Evolutionary conservation across 2,329 filamentous ascomycete genomes (phyloP).

Genomic region (Hypocrella siamensis): DNA sequence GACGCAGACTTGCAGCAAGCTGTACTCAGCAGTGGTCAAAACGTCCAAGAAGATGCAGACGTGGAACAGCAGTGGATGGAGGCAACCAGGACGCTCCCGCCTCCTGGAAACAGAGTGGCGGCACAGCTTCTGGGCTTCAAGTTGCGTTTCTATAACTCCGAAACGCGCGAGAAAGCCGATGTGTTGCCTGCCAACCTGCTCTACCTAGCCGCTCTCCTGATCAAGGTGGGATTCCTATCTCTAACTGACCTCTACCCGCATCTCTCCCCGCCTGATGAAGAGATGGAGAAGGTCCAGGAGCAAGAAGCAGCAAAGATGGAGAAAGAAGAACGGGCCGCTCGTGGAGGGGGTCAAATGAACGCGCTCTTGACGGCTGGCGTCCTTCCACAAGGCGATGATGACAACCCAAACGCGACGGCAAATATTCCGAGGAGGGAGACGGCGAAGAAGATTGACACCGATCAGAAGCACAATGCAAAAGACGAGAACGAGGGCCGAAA

Average conservation of each 20-base stretch:
- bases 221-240: conserved; percentile 96
- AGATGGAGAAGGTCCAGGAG: conserved; percentile 61
- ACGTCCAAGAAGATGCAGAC: conserved; percentile 31
- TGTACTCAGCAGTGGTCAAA: conserved; percentile 20
- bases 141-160: conserved; percentile 81
- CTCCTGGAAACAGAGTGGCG: conserved; percentile 75
- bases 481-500: conserved; percentile 30
- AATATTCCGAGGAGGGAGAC: conserved; percentile 32
- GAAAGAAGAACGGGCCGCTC: conserved; percentile 56
- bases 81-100: conserved; percentile 66
- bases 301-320: conserved; percentile 61
- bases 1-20: conserved; percentile 36
- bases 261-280: conserved; percentile 69
- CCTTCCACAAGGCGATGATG: conserved; percentile 52
- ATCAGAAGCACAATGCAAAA: conserved; percentile 29
- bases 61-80: conserved; percentile 61
- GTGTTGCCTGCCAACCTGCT: conserved; percentile 82
- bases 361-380: conserved; percentile 78
- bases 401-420: conserved; percentile 38
- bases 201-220: conserved; percentile 76
- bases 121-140: conserved; percentile 96
- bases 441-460: conserved; percentile 32
- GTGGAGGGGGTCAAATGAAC: conserved; percentile 61
- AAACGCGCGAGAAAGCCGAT: conserved; percentile 59
- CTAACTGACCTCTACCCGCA: conserved; percentile 83